Evolutionary conservation across 225 moss, liverwort and hornwort genomes (phyloP), one percentile per base, ranked within the genome.

Genomic region (Physcomitrium patens): DNA sequence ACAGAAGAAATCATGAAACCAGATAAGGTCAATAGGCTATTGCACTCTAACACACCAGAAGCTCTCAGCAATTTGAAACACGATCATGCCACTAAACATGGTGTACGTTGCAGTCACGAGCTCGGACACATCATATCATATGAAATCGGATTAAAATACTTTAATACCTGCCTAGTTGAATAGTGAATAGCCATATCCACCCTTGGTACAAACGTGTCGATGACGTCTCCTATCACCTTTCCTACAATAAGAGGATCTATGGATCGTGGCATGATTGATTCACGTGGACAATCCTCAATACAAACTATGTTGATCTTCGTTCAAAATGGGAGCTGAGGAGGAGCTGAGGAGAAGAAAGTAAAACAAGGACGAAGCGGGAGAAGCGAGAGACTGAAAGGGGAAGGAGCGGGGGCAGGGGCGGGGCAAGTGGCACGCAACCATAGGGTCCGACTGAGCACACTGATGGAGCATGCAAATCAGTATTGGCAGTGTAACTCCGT

Each of bases 181-280:
- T 99, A 99, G 70, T 77, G 79, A 60, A 94, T 93, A 28, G 84
- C 91, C 75, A 95, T 82, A 71, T 93, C 93, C 79, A 89, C 93
- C 47, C 85, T 91, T 28, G 92, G 93, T 8, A 69, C 85, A 63
- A 99, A 99, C 55, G 87, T 89, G 72, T 99, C 97, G 74, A 99
- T 83, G 13, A 93, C 97, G 5, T 99, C 97, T 12, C 97, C 97
- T 73, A 99, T 87, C 42, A 99, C 91, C 73, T 91, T 89, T 60
- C 97, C 97, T 17, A 99, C 97, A 57, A 99, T 93, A 53, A 99
- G 89, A 44, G 97, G 97, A 82, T 99, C 94, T 68, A 90, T 85
- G 11, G 97, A 99, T 47, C 97, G 89, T 73, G 96, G 83, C 96
- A 96, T 96, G 51, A 22, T 26, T 66, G 65, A 56, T 70, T 27